Conservation (phyloP, 805 yeast genomes). For the Suhomyces xylopsoci region DNA sequence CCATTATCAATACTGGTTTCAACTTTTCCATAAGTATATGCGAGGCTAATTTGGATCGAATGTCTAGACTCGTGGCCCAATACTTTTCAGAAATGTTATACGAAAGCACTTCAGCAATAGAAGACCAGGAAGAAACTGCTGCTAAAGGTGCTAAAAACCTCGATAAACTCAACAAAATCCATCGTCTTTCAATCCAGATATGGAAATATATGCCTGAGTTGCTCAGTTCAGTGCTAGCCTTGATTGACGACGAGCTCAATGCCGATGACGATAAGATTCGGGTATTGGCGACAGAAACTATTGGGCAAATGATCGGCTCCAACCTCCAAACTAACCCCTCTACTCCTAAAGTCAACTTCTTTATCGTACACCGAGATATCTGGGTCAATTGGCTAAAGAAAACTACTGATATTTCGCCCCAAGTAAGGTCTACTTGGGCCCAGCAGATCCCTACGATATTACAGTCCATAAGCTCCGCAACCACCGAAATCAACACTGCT, state of each 20-base stretch:
- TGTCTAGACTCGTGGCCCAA: constrained; percentile 74
- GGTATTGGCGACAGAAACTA: constrained; percentile 64
- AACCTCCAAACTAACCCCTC: constrained; percentile 6
- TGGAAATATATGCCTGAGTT: constrained; percentile 81
- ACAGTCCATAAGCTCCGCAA: constrained; percentile 40
- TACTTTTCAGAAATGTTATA: constrained; percentile 74
- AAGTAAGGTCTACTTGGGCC: constrained; percentile 70
- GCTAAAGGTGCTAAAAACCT: constrained; percentile 19
- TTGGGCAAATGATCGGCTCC: constrained; percentile 58
- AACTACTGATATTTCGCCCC: constrained; percentile 61
- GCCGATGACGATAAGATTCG: constrained; percentile 67
- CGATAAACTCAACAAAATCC: constrained; percentile 57
- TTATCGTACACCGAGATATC: constrained; percentile 52
- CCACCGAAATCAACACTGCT: constrained; percentile 43
- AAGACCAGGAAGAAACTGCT: constrained; percentile 13
- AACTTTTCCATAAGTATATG: constrained; percentile 66
- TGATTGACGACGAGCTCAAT: constrained; percentile 73
- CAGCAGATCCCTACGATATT: constrained; percentile 52
- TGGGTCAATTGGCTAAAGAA: constrained; percentile 75
- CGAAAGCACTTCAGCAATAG: constrained; percentile 36
- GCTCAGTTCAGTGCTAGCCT: constrained; percentile 69
- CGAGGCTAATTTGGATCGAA: constrained; percentile 63
- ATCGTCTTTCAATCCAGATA: constrained; percentile 57
- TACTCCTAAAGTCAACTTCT: constrained; percentile 55
- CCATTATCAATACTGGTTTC: constrained; percentile 53